Evolutionary conservation across 306 rosid genomes (phyloP), one percentile per base, ranked within the genome.

Genomic region (Datisca glomerata): DNA sequence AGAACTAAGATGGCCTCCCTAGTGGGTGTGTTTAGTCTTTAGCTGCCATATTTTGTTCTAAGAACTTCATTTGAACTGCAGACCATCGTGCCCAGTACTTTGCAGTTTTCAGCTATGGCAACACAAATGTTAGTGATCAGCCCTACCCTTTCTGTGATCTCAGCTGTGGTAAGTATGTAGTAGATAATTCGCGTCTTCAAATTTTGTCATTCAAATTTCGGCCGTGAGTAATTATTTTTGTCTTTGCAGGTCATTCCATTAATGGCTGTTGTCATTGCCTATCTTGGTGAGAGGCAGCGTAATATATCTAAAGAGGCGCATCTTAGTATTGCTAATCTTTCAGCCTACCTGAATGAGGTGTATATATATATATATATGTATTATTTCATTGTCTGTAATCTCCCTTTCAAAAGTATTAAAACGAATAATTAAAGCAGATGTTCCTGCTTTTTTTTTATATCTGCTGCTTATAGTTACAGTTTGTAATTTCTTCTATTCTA

Each of bases 301-400:
- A 63, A 53, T 58, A 66, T 86, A 64, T 86, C 96, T 35, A 82
- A 59, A 36, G 50, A 66, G 61, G 74, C 94, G 24, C 73, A 70
- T 43, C 44, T 70, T 40, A 76, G 80, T 56, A 34, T 71, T 61
- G 94, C 94, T 49, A 69, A 73, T 65, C 78, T 86, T 62, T 86
- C 96, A 11, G 76, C 94, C 7, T 86, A 78, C 57, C 66, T 81
- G 32, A 81, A 86, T 21, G 96, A 86, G 96, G 96, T 86, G n/a
- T n/a, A n/a, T n/a, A n/a, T n/a, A n/a, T n/a, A n/a, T n/a, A n/a
- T n/a, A n/a, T n/a, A n/a, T n/a, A 57, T 16, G 21, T 24, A 13
- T 33, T 37, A 36, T 19, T 24, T 22, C n/a, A 31, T 31, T 31
- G n/a, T 31, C n/a, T 14, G 36, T 31, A 11, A 31, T 31, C 36